Evolutionary conservation across 2,329 filamentous ascomycete genomes (phyloP).

Genomic region (Mollisiaceae sp.): DNA sequence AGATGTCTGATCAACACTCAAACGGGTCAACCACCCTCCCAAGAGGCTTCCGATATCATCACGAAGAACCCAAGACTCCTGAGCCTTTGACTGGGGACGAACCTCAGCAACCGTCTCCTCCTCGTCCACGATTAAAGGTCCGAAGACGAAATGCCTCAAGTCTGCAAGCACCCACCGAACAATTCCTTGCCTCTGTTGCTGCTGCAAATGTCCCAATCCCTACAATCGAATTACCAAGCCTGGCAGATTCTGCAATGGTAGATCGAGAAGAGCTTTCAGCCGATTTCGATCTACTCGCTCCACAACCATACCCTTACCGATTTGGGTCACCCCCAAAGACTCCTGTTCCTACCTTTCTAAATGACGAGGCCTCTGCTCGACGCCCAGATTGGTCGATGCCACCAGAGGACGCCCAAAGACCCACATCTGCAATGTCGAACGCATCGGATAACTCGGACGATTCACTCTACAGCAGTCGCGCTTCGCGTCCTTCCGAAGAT

Average conservation of each 20-base stretch:
- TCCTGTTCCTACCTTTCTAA: constrained; percentile 50
- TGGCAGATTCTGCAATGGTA: constrained; percentile 37
- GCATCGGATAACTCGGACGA: constrained; percentile 62
- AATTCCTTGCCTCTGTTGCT: constrained; percentile 70
- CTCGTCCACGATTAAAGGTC: constrained; percentile 40
- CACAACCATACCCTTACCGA: constrained; percentile 26
- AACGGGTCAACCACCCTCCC: constrained; percentile 41
- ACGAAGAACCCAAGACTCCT: constrained; percentile 39
- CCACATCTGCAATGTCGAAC: constrained; percentile 38
- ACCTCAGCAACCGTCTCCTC: constrained; percentile 37
- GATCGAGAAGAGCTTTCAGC: constrained; percentile 30
- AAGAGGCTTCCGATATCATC: constrained; percentile 40
- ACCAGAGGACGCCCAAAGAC: constrained; percentile 34
- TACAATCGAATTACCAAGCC: constrained; percentile 63
- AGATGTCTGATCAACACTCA: constrained; percentile 32
- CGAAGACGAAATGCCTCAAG: constrained; percentile 39
- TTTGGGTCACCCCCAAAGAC: constrained; percentile 60
- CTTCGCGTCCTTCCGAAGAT: constrained; percentile 62
- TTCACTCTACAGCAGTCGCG: constrained; percentile 60
- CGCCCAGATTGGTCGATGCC: constrained; percentile 41
- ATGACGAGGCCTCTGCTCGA: constrained; percentile 25
- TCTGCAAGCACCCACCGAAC: constrained; percentile 61
- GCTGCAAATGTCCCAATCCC: constrained; percentile 68
- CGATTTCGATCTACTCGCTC: constrained; percentile 33
- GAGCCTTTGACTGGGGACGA: constrained; percentile 34